Evolutionary conservation across 306 rosid species (phyloP).

Genomic region (Inga oerstediana): DNA sequence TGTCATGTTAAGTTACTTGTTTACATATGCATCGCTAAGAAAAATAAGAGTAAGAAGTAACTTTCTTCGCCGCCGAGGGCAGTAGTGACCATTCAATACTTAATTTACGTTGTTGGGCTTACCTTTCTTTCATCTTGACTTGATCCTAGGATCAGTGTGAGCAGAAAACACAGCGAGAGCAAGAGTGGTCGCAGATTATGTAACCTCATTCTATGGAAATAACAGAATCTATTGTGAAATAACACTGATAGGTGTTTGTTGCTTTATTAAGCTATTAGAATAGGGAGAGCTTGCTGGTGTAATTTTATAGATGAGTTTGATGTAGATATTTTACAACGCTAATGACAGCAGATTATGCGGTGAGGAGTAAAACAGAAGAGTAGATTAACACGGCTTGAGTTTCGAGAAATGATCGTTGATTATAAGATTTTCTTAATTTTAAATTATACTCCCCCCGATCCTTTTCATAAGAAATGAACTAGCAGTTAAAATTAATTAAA

Average conservation of each 20-base stretch:
- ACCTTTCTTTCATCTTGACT: constrained; percentile 64
- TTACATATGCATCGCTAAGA: background rate
- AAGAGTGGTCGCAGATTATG: constrained; percentile 27
- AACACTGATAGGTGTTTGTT: background rate
- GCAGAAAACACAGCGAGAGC: constrained; percentile 29
- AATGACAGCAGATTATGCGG: background rate
- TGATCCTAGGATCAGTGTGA: constrained; percentile 42
- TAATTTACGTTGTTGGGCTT: background rate
- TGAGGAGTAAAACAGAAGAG: background rate
- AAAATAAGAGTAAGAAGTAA: background rate
- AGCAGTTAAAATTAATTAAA: no score
- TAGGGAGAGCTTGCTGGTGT: background rate
- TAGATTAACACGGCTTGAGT: constrained; percentile 19
- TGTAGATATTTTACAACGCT: background rate
- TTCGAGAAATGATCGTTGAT: constrained; percentile 20
- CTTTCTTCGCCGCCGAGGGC: background rate
- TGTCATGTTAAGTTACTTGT: background rate
- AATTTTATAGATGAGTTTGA: background rate
- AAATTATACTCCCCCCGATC: no score
- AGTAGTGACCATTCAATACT: background rate
- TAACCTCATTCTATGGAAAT: constrained; percentile 25
- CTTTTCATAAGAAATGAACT: no score
- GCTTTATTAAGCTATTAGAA: background rate
- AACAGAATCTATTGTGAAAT: background rate
- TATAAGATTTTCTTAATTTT: no score